Conservation (phyloP, 2,329 filamentous ascomycete genomes). For the Exophiala sp. region DNA sequence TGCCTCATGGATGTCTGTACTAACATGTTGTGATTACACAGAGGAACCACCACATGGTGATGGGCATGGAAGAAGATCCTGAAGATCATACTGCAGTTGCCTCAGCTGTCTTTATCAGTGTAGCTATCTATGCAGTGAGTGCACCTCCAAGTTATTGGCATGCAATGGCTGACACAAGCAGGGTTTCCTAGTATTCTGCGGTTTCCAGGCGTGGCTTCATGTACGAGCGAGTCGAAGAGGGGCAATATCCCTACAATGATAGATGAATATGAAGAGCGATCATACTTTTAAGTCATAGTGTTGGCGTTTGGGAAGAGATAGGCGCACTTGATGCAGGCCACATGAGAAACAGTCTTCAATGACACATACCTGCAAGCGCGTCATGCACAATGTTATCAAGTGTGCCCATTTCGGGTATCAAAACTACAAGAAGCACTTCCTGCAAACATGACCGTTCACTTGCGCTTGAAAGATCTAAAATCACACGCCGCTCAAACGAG, state of each 20-base stretch:
- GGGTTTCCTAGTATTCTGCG: conserved; percentile 90
- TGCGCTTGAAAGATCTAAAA: background rate
- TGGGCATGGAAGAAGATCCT: conserved; percentile 68
- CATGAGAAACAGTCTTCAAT: background rate
- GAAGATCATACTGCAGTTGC: conserved; percentile 66
- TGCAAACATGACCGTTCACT: background rate
- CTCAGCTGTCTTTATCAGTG: conserved; percentile 79
- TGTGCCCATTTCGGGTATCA: conserved; percentile 7
- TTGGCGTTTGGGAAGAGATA: background rate
- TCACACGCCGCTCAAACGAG: conserved; percentile 62
- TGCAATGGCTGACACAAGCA: conserved; percentile 36
- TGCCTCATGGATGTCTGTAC: background rate
- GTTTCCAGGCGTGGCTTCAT: conserved; percentile 82
- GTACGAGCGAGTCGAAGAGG: conserved; percentile 77
- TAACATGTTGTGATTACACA: conserved; percentile 29
- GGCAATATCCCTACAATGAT: conserved; percentile 65
- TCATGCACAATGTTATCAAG: conserved; percentile 19
- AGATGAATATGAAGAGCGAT: background rate
- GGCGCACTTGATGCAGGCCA: background rate
- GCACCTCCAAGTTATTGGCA: background rate
- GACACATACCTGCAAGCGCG: background rate
- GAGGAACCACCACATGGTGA: conserved; percentile 74
- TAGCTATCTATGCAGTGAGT: conserved; percentile 84
- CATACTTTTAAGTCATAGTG: background rate
- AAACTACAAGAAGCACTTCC: conserved; percentile 8